phyloP scores from a whole-genome alignment of 163 green algal genomes.

The Chlorella variabilis region DNA sequence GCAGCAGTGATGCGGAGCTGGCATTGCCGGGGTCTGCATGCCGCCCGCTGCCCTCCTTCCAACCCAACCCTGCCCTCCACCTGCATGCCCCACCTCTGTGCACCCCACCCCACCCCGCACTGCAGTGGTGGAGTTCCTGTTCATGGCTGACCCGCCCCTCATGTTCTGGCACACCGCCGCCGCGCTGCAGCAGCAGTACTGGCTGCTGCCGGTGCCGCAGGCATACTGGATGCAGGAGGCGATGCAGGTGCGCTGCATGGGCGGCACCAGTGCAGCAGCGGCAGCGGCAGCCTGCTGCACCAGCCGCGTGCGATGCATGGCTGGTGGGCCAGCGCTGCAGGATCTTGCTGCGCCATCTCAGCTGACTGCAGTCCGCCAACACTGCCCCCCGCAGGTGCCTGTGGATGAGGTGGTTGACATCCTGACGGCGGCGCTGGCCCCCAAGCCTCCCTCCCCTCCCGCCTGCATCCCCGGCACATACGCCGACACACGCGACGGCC shows the following conservation, averaged over 20 bases:
- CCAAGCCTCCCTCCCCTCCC: background rate
- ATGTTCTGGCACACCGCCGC: constrained; percentile 54
- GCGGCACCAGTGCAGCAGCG: too few relatives aligned
- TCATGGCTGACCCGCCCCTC: constrained; percentile 47
- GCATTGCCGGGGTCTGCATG: too few relatives aligned
- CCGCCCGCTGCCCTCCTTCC: too few relatives aligned
- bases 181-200: constrained; percentile 46
- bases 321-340: too few relatives aligned
- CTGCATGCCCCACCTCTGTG: too few relatives aligned
- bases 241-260: constrained; percentile 9
- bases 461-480: constrained; percentile 23
- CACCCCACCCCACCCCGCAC: background rate
- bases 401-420: constrained; percentile 42
- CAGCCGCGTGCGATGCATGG: too few relatives aligned
- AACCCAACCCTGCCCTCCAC: too few relatives aligned
- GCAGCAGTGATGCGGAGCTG: too few relatives aligned
- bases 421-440: constrained; percentile 34
- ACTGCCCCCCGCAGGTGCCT: constrained; percentile 27
- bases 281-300: too few relatives aligned
- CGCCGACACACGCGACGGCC: too few relatives aligned
- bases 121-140: constrained; percentile 51
- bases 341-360: too few relatives aligned
- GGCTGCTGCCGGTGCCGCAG: constrained; percentile 52
- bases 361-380: background rate
- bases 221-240: constrained; percentile 46